Base-by-base conservation (phyloP, 2,329 filamentous ascomycete species). In the Dactylellina leptospora region DNA sequence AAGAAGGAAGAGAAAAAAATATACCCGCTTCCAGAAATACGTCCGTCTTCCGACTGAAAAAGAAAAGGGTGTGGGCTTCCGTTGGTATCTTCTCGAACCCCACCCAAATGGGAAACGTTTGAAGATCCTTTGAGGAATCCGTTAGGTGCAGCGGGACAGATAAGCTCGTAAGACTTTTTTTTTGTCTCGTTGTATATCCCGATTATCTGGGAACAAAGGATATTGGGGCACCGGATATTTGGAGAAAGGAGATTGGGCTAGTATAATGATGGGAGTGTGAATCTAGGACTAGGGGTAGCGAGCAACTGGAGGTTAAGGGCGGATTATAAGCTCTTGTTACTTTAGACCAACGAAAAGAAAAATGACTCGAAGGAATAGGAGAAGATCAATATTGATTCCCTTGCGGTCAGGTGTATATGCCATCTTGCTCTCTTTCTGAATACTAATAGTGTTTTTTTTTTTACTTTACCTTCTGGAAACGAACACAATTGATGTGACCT, bases 31-130 rank as follows among this genome's bases (percentile, higher is more conserved):
- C 50, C 18, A 64, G 60, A 64, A 64, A 28, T 64, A 64, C 18
- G 50, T 64, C 60, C 60, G 60, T 64, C 45, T 40, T 64, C 45
- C 51, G 56, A 45, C 20, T 42, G 55, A 27, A 53, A 64, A 3
- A 25, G 38, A 48, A 36, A 30, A 4, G 36, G 47, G 4, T 48
- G 44, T 33, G 30, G 30, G 30, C 13, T 33, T 33, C 13, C 30
- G 6, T 13, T 33, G n/a, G n/a, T 18, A 47, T 44, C 40, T 54
- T 11, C 6, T 33, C 36, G 2, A n/a, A 25, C 47, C 58, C 45
- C 58, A 62, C 58, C 47, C 25, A 8, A 36, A 8, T 16, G 44
- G 27, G 44, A 36, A 33, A 23, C 18, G 27, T 36, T 20, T 44
- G 50, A 22, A 18, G 50, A 36, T 44, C 18, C 25, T 25, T 47